phyloP scores from a whole-genome alignment of 2,329 filamentous ascomycete genomes.

The Xylariaceae sp. region DNA sequence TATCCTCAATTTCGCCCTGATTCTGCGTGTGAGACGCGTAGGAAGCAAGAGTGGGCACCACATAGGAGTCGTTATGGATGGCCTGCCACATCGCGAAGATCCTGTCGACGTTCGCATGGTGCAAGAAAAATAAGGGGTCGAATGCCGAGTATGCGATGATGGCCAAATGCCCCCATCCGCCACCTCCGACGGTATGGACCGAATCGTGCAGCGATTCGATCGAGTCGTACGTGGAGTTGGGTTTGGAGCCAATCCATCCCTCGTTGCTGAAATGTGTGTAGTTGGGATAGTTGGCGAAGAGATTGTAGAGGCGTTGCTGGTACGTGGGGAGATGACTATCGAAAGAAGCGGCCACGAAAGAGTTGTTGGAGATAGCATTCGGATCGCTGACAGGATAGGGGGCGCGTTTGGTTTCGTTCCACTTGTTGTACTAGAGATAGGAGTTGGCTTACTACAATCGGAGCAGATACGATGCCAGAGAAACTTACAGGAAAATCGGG shows the following conservation, averaged over 20 bases:
- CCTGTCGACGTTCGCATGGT: conserved; percentile 72
- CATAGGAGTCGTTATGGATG: conserved; percentile 63
- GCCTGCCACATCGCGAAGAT: conserved; percentile 73
- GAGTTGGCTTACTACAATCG: conserved; percentile 9
- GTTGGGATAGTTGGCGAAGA: conserved; percentile 62
- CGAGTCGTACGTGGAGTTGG: conserved; percentile 53
- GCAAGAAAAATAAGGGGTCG: conserved; percentile 74
- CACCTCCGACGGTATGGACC: conserved; percentile 51
- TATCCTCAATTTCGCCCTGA: conserved; percentile 49
- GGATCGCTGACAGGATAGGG: conserved; percentile 39
- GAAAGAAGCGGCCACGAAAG: conserved; percentile 47
- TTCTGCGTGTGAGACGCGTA: conserved; percentile 57
- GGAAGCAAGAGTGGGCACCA: conserved; percentile 50
- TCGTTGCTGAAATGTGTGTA: conserved; percentile 67
- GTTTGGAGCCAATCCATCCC: conserved; percentile 47
- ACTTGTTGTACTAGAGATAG: conserved; percentile 48
- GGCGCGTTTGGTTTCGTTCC: conserved; percentile 55
- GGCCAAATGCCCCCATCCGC: conserved; percentile 58
- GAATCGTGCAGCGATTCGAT: conserved; percentile 60
- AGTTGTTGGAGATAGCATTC: conserved; percentile 53
- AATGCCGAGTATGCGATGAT: conserved; percentile 69
- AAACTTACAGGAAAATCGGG: conserved; percentile 53
- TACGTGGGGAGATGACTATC: conserved; percentile 49
- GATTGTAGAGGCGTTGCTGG: conserved; percentile 59
- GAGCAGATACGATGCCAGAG: background rate